These are phyloP conservation scores for Nakaseomyces kungkrabaensis DNA, from an alignment of 1,139 yeast genomes.

Conservation along the genomic window DNA sequence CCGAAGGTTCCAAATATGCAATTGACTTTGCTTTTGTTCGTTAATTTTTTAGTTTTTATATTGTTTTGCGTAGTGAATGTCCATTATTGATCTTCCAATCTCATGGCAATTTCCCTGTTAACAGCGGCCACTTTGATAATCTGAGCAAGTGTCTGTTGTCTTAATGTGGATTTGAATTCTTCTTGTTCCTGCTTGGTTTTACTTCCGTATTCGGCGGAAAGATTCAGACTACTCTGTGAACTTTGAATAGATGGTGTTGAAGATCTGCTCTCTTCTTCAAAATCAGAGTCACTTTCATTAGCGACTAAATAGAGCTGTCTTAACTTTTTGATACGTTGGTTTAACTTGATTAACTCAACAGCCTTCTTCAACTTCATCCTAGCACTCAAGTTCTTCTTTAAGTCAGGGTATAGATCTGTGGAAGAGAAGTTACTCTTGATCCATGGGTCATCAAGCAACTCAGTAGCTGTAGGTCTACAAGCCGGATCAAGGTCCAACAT, in stretches of 20 bases:
- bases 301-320: slow-evolving; percentile 36
- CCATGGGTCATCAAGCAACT: slow-evolving; percentile 65
- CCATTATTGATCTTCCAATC: slow-evolving; percentile 4
- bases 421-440: slow-evolving; percentile 46
- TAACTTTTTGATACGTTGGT: slow-evolving; percentile 61
- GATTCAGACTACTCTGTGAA: slow-evolving; percentile 11
- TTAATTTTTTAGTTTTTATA: no score
- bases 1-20: no score
- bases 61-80: no score
- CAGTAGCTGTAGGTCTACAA: slow-evolving; percentile 55
- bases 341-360: slow-evolving; percentile 66
- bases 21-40: no score
- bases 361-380: slow-evolving; percentile 79
- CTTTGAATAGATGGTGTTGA: slow-evolving; percentile 10
- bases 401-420: slow-evolving; percentile 51
- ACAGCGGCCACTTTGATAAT: slow-evolving; percentile 63
- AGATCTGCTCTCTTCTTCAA: slow-evolving; percentile 12
- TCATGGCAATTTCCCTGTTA: slow-evolving; percentile 50
- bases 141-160: slow-evolving; percentile 52
- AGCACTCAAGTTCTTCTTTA: slow-evolving; percentile 71
- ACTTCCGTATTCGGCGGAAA: slow-evolving; percentile 4
- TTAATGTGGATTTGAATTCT: slow-evolving; percentile 28
- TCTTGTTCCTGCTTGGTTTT: slow-evolving; percentile 9
- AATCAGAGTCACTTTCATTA: slow-evolving; percentile 38
- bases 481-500: slow-evolving; percentile 59